Base-by-base conservation (phyloP, 805 yeast genomes). In the Saturnispora ahearnii region DNA sequence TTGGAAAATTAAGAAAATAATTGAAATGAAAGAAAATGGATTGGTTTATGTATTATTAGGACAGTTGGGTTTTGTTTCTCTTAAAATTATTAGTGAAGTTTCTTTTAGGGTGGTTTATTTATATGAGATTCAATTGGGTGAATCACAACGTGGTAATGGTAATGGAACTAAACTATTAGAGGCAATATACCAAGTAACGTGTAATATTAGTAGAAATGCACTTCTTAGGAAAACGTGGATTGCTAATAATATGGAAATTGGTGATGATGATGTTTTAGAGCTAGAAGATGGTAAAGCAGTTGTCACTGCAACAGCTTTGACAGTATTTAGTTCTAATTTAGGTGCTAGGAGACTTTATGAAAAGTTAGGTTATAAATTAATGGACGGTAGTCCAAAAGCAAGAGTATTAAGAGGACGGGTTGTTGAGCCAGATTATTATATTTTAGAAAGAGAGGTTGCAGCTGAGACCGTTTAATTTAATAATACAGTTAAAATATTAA, bases 41-140 rank as follows among this genome's bases (percentile, higher is more conserved):
- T 60, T 78, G 53, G 62, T 74, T 0, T 76, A 74, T 51, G 57
- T 73, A 0, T 59, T 70, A 55, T 65, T 74, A 34, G 40, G 54
- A 6, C 36, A 72, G 1, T 59, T 63, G 1, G 79, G 73, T 1
- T 78, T 79, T 53, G 41, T 77, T 11, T 76, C 82, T 1, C 59
- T 77, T 48, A 69, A 70, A 54, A 48, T 74, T n/a, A 72, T 76
- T 0, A 32, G 53, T 8, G 79, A 76, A 45, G 64, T 66, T 29
- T 71, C 61, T 9, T 53, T 57, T 7, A 60, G 67, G 45, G 73
- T 72, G 13, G 50, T 80, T 8, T 81, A 79, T 55, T 63, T 81
- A 9, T 81, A 77, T 55, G 86, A 81, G 57, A 74, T 81, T 34
- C 86, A 81, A 49, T 61, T 80, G 0, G 30, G 50, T 2, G 65